phyloP scores from a whole-genome alignment of 129 eudicot genomes.

The Smallanthus sonchifolius region DNA sequence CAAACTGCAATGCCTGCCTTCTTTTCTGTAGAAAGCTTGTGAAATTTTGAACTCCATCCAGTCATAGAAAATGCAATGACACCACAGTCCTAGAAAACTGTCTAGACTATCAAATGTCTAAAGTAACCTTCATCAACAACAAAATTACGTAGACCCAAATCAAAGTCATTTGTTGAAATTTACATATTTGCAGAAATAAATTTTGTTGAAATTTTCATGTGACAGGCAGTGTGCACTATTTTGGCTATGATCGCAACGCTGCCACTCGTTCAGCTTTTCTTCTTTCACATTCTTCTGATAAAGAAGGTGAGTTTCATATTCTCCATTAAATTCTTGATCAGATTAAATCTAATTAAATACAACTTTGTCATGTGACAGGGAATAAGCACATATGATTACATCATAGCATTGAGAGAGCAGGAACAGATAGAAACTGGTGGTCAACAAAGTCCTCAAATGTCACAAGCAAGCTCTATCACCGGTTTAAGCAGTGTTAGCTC shows the following conservation, averaged over 20 bases:
- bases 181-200: no score
- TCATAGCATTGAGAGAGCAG: constrained; percentile 90
- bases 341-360: neutral
- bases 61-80: no score
- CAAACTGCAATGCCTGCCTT: neutral
- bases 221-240: constrained; percentile 91
- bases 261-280: constrained; percentile 92
- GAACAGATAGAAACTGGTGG: constrained; percentile 79
- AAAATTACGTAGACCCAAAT: no score
- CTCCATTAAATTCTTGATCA: neutral
- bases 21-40: no score
- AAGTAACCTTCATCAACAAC: neutral
- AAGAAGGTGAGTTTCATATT: constrained; percentile 58
- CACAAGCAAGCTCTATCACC: constrained; percentile 86
- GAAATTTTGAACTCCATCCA: neutral
- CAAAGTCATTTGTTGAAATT: no score
- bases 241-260: constrained; percentile 98
- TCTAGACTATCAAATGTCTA: neutral
- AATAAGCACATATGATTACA: constrained; percentile 93
- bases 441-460: constrained; percentile 98
- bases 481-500: constrained; percentile 96
- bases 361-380: constrained; percentile 41
- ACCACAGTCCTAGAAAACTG: neutral
- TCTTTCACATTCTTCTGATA: constrained; percentile 96
- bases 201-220: constrained; percentile 6